A percentile compares a stretch with the other conserved stretches of the same genome.
Evolutionary conservation across 164 flowering plant species (phyloP).

Genomic region (Paratinospora sagittata): DNA sequence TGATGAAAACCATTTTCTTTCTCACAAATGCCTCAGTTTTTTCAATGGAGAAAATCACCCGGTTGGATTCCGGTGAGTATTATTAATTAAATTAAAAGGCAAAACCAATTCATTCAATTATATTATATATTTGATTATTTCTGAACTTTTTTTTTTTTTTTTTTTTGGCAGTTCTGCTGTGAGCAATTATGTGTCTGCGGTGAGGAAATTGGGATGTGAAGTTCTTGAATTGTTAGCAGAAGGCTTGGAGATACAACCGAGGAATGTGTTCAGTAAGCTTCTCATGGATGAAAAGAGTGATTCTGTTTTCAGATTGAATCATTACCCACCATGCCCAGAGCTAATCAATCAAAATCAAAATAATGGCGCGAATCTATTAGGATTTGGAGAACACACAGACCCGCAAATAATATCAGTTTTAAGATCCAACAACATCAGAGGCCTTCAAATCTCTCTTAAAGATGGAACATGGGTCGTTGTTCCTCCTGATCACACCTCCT

Average conservation of each 20-base stretch:
- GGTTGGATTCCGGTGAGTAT: conserved; percentile 39
- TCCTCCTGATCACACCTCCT: conserved; percentile 72
- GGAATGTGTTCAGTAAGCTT: conserved; percentile 45
- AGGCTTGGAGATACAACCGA: conserved; percentile 44
- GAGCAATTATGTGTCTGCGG: conserved; percentile 38
- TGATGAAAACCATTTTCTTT: conserved; percentile 8
- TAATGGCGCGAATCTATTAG: conserved; percentile 35
- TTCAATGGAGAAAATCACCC: conserved; percentile 33
- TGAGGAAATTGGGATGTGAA: conserved; percentile 44
- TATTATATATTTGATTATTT: no score
- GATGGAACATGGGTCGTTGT: conserved; percentile 90
- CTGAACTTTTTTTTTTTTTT: no score
- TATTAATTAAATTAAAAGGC: no score
- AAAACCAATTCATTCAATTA: no score
- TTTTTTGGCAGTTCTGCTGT: conserved; percentile 31
- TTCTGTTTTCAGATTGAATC: conserved; percentile 70
- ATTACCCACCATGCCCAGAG: conserved; percentile 78
- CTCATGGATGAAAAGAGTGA: conserved; percentile 66
- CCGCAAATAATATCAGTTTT: conserved; percentile 82
- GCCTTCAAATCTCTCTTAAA: conserved; percentile 63
- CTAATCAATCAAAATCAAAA: conserved; percentile 23
- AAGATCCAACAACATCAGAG: conserved; percentile 73
- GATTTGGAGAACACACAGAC: conserved; percentile 97
- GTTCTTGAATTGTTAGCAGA: conserved; percentile 65
- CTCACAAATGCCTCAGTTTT: conserved; percentile 25